Conservation (phyloP, 768 basidiomycete genomes). For the Suillus occidentalis region DNA sequence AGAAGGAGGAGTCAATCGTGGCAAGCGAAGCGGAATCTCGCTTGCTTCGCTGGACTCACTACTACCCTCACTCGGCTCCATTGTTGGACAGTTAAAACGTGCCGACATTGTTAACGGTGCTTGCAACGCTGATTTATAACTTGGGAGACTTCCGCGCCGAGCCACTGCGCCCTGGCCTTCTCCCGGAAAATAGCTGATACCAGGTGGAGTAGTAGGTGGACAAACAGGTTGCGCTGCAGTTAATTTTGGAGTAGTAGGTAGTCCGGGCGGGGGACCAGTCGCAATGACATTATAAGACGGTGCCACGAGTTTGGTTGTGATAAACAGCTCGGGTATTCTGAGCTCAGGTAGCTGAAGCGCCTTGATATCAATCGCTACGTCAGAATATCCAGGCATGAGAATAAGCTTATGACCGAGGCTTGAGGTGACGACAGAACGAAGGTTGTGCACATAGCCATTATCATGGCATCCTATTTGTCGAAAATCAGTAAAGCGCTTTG, state of each 20-base stretch:
- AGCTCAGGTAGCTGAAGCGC: slow-evolving; percentile 57
- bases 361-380: slow-evolving; percentile 58
- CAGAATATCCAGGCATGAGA: slow-evolving; percentile 61
- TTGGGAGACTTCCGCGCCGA: slow-evolving; percentile 27
- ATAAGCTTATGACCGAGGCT: slow-evolving; percentile 65
- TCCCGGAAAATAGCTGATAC: slow-evolving; percentile 4
- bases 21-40: slow-evolving; percentile 30
- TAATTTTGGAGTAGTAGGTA: slow-evolving; percentile 19
- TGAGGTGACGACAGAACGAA: slow-evolving; percentile 63
- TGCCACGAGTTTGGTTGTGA: slow-evolving; percentile 50
- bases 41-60: slow-evolving; percentile 47
- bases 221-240: background rate
- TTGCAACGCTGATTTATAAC: slow-evolving; percentile 45
- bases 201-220: slow-evolving; percentile 5
- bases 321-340: slow-evolving; percentile 58
- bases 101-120: slow-evolving; percentile 19
- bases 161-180: slow-evolving; percentile 17
- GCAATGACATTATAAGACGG: slow-evolving; percentile 27
- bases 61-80: slow-evolving; percentile 45
- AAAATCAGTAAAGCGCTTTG: background rate
- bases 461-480: slow-evolving; percentile 61
- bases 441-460: slow-evolving; percentile 64
- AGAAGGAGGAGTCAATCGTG: slow-evolving; percentile 33
- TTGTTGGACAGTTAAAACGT: slow-evolving; percentile 37
- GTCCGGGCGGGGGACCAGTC: slow-evolving; percentile 26